Evolutionary conservation across 495 filamentous ascomycete genomes (phyloP).

Genomic region (Coniosporium apollinis): DNA sequence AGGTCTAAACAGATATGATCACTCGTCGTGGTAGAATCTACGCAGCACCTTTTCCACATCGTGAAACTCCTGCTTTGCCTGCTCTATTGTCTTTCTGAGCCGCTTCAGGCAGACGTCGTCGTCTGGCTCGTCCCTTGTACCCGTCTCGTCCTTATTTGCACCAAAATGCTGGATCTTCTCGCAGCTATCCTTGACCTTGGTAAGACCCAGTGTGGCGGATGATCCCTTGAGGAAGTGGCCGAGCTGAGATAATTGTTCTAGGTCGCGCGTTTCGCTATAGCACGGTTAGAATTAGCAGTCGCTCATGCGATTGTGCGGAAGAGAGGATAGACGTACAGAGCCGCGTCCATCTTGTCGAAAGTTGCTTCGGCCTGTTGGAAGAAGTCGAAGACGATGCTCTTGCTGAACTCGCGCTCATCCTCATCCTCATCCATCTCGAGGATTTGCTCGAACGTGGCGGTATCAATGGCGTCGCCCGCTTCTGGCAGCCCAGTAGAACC

Average conservation of each 20-base stretch:
- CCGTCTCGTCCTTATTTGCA: slow-evolving; percentile 57
- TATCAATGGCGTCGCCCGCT: slow-evolving; percentile 58
- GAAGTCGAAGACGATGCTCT: slow-evolving; percentile 77
- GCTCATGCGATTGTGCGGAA: no score
- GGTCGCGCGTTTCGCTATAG: slow-evolving; percentile 43
- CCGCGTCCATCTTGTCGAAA: slow-evolving; percentile 64
- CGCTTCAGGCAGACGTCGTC: slow-evolving; percentile 45
- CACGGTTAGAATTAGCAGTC: no score
- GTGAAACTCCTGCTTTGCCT: slow-evolving; percentile 61
- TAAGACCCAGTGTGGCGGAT: slow-evolving; percentile 87
- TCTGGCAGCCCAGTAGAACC: slow-evolving; percentile 32
- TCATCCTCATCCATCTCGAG: slow-evolving; percentile 91
- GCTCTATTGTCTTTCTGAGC: slow-evolving; percentile 49
- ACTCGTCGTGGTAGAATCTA: slow-evolving; percentile 48
- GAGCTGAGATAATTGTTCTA: slow-evolving; percentile 56
- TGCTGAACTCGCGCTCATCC: slow-evolving; percentile 59
- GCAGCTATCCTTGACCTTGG: slow-evolving; percentile 80
- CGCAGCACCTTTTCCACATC: slow-evolving; percentile 55
- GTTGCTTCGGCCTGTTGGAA: slow-evolving; percentile 82
- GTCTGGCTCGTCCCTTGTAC: slow-evolving; percentile 43
- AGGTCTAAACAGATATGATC: slow-evolving; percentile 5
- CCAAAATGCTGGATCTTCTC: slow-evolving; percentile 95
- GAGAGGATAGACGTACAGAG: slow-evolving; percentile 1
- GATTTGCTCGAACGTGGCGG: slow-evolving; percentile 75
- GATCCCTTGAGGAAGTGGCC: slow-evolving; percentile 97